phyloP scores from a whole-genome alignment of 2,329 filamentous ascomycete species.

The Chrysoporthe deuterocubensis region DNA sequence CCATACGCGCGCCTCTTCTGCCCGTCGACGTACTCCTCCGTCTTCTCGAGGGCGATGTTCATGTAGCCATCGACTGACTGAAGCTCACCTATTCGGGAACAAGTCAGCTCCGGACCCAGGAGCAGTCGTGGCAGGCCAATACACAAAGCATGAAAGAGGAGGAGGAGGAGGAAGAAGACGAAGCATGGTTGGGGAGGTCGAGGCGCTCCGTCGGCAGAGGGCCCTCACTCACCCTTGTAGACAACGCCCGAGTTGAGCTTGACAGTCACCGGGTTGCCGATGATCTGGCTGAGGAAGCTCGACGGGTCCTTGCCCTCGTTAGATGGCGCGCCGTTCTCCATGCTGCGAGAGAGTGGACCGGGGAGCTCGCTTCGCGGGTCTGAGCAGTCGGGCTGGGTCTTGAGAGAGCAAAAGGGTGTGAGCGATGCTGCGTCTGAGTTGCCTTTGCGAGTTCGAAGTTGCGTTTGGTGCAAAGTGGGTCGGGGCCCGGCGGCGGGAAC shows the following conservation, averaged over 20 bases:
- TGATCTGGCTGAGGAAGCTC: slow-evolving; percentile 90
- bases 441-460: not conserved
- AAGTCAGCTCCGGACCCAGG: slow-evolving; percentile 2
- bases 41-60: slow-evolving; percentile 98
- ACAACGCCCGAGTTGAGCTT: slow-evolving; percentile 99
- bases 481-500: not conserved
- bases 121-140: not conserved
- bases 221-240: slow-evolving; percentile 79
- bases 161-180: slow-evolving; percentile 31
- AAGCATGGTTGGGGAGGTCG: not conserved
- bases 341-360: slow-evolving; percentile 44
- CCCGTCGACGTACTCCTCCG: slow-evolving; percentile 87
- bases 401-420: not conserved
- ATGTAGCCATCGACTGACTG: slow-evolving; percentile 99
- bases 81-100: slow-evolving; percentile 71
- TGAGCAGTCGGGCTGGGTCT: not conserved
- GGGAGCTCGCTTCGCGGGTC: not conserved
- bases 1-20: slow-evolving; percentile 82
- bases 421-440: slow-evolving; percentile 6
- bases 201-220: not conserved
- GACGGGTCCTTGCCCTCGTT: slow-evolving; percentile 90
- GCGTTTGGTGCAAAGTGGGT: not conserved
- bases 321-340: slow-evolving; percentile 74
- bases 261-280: slow-evolving; percentile 90
- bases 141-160: not conserved